Evolutionary conservation across 2,329 filamentous ascomycete genomes (phyloP).

Genomic region (Pestalotiopsis sp.): DNA sequence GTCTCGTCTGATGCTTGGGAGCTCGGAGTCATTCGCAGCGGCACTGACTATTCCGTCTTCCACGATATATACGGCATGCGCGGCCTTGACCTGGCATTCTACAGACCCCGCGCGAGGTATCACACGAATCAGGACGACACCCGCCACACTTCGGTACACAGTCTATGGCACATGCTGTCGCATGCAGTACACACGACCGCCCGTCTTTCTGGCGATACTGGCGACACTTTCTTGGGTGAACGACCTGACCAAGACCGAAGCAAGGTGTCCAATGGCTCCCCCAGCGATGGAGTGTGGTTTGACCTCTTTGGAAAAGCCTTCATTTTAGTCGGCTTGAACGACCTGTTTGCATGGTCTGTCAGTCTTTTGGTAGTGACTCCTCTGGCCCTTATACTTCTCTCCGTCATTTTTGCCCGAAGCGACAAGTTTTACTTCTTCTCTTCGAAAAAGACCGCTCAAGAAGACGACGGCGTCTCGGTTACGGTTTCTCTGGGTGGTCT

Average conservation of each 20-base stretch:
- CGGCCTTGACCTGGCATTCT: slow-evolving; percentile 91
- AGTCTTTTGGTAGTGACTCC: slow-evolving; percentile 81
- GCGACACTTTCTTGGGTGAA: slow-evolving; percentile 60
- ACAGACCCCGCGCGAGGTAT: slow-evolving; percentile 81
- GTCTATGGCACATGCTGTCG: slow-evolving; percentile 94
- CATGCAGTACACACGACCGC: slow-evolving; percentile 76
- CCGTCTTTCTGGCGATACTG: slow-evolving; percentile 69
- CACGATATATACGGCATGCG: slow-evolving; percentile 76
- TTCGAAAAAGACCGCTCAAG: slow-evolving; percentile 56
- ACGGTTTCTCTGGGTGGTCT: slow-evolving; percentile 71
- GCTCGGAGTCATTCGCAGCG: slow-evolving; percentile 75
- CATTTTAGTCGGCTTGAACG: slow-evolving; percentile 77
- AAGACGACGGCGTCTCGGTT: slow-evolving; percentile 59
- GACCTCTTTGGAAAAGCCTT: slow-evolving; percentile 84
- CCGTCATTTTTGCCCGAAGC: slow-evolving; percentile 66
- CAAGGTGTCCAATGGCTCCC: slow-evolving; percentile 67
- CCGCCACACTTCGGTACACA: slow-evolving; percentile 70
- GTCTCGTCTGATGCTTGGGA: slow-evolving; percentile 85
- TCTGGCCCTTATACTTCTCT: slow-evolving; percentile 69
- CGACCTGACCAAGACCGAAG: slow-evolving; percentile 56
- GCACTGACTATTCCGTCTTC: slow-evolving; percentile 90
- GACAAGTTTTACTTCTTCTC: slow-evolving; percentile 92
- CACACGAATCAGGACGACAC: slow-evolving; percentile 90
- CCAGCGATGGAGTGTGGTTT: slow-evolving; percentile 84
- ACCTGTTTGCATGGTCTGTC: slow-evolving; percentile 86